Percentiles rank a stretch among this genome's conserved stretches.
Evolutionary conservation across 345 rosid species (phyloP).

Genomic region (Acer saccharum): DNA sequence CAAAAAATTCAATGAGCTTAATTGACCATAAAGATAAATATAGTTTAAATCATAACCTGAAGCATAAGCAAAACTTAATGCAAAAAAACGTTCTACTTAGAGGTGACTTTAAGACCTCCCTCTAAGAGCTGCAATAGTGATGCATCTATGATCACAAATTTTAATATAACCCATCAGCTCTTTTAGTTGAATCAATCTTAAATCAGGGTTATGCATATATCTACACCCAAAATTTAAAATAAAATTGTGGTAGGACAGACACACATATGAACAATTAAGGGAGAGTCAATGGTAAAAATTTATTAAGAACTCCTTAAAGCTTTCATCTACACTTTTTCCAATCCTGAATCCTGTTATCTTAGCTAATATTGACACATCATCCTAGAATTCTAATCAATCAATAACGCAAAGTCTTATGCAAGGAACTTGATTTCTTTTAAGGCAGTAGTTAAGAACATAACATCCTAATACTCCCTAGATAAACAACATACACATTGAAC

Average conservation of each 20-base stretch:
- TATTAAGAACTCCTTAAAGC: neutral
- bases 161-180: neutral
- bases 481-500: neutral
- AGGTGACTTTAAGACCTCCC: neutral
- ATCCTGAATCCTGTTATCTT: neutral
- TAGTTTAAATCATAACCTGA: neutral
- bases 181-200: neutral
- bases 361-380: neutral
- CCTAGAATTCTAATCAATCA: neutral
- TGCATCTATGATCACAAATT: conserved; percentile 1
- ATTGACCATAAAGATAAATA: neutral
- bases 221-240: neutral
- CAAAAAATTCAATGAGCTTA: neutral
- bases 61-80: neutral
- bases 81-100: neutral
- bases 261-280: neutral
- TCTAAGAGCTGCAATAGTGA: neutral
- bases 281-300: neutral
- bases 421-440: neutral
- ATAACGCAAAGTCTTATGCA: neutral
- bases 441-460: neutral
- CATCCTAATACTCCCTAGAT: neutral
- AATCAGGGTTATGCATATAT: neutral
- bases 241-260: neutral
- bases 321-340: neutral